phyloP scores from a whole-genome alignment of 805 yeast genomes.

The Candida piceae region DNA sequence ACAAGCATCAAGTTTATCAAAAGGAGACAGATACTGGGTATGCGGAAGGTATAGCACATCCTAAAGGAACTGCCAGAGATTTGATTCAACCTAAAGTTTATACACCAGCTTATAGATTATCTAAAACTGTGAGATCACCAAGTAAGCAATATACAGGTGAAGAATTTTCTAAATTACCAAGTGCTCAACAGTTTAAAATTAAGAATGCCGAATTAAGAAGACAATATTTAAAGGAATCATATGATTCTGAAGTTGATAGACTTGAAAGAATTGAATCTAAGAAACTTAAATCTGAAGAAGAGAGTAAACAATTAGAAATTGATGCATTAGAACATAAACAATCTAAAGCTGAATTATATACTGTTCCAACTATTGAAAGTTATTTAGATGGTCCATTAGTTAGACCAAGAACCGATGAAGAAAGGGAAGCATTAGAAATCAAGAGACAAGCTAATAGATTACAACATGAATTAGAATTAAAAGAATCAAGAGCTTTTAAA shows the following conservation, averaged over 20 bases:
- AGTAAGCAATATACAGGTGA: constrained; percentile 24
- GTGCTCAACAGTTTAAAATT: constrained; percentile 39
- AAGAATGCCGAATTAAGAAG: constrained; percentile 66
- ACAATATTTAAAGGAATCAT: constrained; percentile 60
- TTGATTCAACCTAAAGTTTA: constrained; percentile 48
- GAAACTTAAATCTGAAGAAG: constrained; percentile 21
- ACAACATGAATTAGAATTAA: constrained; percentile 44
- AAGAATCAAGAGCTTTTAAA: constrained; percentile 48
- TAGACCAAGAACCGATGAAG: constrained; percentile 69
- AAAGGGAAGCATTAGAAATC: constrained; percentile 46
- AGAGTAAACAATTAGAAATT: constrained; percentile 21
- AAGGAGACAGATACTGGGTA: constrained; percentile 56
- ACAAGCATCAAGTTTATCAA: constrained; percentile 45
- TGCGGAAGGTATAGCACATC: constrained; percentile 68
- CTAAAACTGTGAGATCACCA: constrained; percentile 47
- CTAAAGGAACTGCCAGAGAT: constrained; percentile 53
- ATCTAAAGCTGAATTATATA: constrained; percentile 52
- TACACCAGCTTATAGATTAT: constrained; percentile 57
- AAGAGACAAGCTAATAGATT: constrained; percentile 68
- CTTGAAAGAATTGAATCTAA: constrained; percentile 29
- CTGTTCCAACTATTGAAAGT: constrained; percentile 75
- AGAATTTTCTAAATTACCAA: constrained; percentile 33
- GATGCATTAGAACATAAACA: constrained; percentile 36
- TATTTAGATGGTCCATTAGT: constrained; percentile 65
- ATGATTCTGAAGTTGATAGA: constrained; percentile 33